phyloP scores from a whole-genome alignment of 2,329 filamentous ascomycete genomes.

The Macrophomina phaseolina region DNA sequence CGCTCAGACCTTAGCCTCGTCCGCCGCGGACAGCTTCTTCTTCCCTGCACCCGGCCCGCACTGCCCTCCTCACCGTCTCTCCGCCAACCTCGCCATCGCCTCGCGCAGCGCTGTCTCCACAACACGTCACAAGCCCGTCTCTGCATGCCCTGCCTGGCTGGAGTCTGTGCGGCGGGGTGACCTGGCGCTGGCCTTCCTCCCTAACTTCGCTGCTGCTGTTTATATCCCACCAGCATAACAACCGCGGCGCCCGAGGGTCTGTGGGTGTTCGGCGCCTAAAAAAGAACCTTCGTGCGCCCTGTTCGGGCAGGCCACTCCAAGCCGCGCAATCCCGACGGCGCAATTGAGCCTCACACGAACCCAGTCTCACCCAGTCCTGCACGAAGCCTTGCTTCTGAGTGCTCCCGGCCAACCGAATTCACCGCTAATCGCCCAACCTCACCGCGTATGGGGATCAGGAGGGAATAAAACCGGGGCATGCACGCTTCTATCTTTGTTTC shows the following conservation, averaged over 20 bases:
- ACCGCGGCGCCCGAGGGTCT: background rate
- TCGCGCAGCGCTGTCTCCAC: constrained; percentile 6
- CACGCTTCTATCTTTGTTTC: constrained; percentile 12
- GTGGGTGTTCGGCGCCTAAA: constrained; percentile 16
- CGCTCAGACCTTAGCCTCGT: background rate
- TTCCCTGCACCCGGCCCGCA: constrained; percentile 1
- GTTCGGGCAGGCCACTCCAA: constrained; percentile 3
- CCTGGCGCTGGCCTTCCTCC: background rate
- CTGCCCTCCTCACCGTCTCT: constrained; percentile 13
- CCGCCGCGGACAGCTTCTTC: background rate
- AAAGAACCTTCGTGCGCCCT: constrained; percentile 13
- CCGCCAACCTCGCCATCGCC: constrained; percentile 13
- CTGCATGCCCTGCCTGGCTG: background rate
- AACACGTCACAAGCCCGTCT: constrained; percentile 17
- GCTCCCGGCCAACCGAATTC: constrained; percentile 4
- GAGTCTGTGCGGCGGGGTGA: constrained; percentile 2
- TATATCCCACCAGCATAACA: constrained; percentile 14
- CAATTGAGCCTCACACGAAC: constrained; percentile 1
- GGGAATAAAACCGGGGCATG: constrained; percentile 7
- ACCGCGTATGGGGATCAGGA: constrained; percentile 24
- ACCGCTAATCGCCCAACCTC: constrained; percentile 16
- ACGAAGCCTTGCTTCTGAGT: background rate
- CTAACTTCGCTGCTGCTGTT: background rate
- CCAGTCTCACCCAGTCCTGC: background rate
- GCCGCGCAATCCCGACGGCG: constrained; percentile 5